Evolutionary conservation across 2,329 filamentous ascomycete species (phyloP).

Genomic region (Cladosporium sp.): DNA sequence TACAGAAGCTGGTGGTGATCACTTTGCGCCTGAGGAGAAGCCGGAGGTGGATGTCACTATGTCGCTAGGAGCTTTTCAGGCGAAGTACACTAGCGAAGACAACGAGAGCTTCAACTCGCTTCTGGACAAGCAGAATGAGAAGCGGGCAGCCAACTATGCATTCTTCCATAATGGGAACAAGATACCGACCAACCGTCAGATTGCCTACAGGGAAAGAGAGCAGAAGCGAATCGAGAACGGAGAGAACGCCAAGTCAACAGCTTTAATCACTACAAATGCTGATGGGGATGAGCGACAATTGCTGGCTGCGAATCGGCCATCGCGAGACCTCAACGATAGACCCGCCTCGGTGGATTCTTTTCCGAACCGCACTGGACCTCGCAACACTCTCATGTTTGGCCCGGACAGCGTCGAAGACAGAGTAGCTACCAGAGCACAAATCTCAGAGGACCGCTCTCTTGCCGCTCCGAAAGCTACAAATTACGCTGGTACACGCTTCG

Average conservation of each 20-base stretch:
- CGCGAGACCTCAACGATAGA: slow-evolving; percentile 61
- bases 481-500: slow-evolving; percentile 79
- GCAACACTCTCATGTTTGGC: slow-evolving; percentile 84
- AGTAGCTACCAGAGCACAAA: slow-evolving; percentile 59
- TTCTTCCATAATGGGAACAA: slow-evolving; percentile 91
- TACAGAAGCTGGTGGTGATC: slow-evolving; percentile 21
- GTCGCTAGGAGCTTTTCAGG: slow-evolving; percentile 79
- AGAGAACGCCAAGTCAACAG: slow-evolving; percentile 16
- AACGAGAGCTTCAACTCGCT: slow-evolving; percentile 95
- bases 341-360: slow-evolving; percentile 75
- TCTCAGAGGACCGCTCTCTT: slow-evolving; percentile 64
- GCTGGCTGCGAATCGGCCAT: slow-evolving; percentile 39
- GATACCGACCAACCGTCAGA: slow-evolving; percentile 60
- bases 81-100: slow-evolving; percentile 94
- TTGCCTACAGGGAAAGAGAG: slow-evolving; percentile 51
- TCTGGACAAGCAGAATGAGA: slow-evolving; percentile 84
- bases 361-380: slow-evolving; percentile 55
- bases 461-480: slow-evolving; percentile 73
- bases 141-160: slow-evolving; percentile 75
- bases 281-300: slow-evolving; percentile 21
- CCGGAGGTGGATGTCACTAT: slow-evolving; percentile 67
- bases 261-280: slow-evolving; percentile 23
- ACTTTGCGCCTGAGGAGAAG: slow-evolving; percentile 33
- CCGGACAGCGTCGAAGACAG: slow-evolving; percentile 60
- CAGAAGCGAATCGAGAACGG: slow-evolving; percentile 57